These are phyloP conservation scores for Coemansia furcata DNA, from an alignment of 192 early-diverging fungal genomes.

Conservation along the genomic window DNA sequence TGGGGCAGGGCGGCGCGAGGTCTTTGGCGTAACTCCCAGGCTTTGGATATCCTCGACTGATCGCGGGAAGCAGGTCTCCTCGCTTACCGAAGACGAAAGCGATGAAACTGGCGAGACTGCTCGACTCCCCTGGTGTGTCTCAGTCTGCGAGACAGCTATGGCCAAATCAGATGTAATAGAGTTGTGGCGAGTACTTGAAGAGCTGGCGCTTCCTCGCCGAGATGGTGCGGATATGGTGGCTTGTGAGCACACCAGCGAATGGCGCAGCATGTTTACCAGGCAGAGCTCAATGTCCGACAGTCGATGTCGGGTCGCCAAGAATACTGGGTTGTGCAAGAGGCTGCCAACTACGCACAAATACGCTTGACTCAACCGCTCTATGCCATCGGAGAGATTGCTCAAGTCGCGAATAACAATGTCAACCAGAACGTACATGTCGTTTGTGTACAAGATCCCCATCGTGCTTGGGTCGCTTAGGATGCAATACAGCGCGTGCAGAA, in stretches of 20 bases:
- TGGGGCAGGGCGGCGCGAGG: constrained; percentile 16
- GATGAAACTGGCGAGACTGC: constrained; percentile 36
- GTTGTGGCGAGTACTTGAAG: constrained; percentile 36
- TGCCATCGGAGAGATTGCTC: constrained; percentile 66
- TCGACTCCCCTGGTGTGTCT: constrained; percentile 8
- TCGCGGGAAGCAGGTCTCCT: constrained; percentile 37
- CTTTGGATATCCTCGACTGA: constrained; percentile 5
- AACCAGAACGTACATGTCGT: constrained; percentile 83
- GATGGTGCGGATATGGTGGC: background rate
- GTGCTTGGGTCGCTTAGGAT: constrained; percentile 66
- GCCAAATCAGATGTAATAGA: constrained; percentile 25
- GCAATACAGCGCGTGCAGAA: constrained; percentile 69
- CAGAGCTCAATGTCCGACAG: constrained; percentile 52
- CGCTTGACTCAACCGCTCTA: constrained; percentile 64
- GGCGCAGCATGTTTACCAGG: constrained; percentile 41
- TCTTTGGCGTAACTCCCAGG: background rate
- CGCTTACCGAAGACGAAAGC: constrained; percentile 39
- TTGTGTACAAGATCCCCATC: constrained; percentile 82
- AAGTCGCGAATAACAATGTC: constrained; percentile 86
- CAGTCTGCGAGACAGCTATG: background rate
- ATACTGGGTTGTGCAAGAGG: constrained; percentile 64
- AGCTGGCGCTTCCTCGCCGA: constrained; percentile 35
- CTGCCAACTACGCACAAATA: constrained; percentile 67
- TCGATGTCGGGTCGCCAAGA: constrained; percentile 32
- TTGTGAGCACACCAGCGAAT: constrained; percentile 45